Conservation (phyloP, 2,329 filamentous ascomycete genomes). For the Claviceps maximensis region DNA sequence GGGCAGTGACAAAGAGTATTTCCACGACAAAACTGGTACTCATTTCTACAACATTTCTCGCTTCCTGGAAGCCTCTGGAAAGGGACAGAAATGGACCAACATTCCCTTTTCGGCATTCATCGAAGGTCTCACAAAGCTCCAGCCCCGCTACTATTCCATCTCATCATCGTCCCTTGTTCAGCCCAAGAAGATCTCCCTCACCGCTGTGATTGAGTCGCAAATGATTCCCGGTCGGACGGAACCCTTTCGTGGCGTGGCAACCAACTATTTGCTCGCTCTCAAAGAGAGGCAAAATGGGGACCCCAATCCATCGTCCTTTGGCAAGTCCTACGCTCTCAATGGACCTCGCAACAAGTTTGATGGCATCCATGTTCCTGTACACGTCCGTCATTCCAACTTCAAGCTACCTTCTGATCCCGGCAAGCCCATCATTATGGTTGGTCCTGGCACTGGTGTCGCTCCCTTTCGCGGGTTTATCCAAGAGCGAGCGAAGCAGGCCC, state of each 20-base stretch:
- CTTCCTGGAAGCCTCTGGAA: slow-evolving; percentile 59
- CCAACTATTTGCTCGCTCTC: slow-evolving; percentile 88
- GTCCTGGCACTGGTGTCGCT: slow-evolving; percentile 90
- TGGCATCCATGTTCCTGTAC: slow-evolving; percentile 85
- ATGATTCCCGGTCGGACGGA: slow-evolving; percentile 66
- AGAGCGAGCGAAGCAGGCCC: slow-evolving; percentile 74
- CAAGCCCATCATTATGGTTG: slow-evolving; percentile 91
- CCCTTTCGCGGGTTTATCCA: slow-evolving; percentile 94
- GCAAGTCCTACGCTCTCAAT: slow-evolving; percentile 71
- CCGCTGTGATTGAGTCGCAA: slow-evolving; percentile 82
- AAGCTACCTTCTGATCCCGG: slow-evolving; percentile 91
- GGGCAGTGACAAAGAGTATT: slow-evolving; percentile 89
- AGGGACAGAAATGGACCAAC: slow-evolving; percentile 63
- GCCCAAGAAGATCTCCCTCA: slow-evolving; percentile 89
- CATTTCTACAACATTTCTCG: slow-evolving; percentile 85
- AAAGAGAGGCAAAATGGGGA: slow-evolving; percentile 96
- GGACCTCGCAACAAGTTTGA: slow-evolving; percentile 96
- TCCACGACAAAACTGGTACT: slow-evolving; percentile 70
- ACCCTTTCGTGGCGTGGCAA: slow-evolving; percentile 81
- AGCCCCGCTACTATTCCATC: slow-evolving; percentile 98
- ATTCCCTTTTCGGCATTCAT: slow-evolving; percentile 92
- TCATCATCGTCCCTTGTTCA: slow-evolving; percentile 92
- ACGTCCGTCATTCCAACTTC: slow-evolving; percentile 97
- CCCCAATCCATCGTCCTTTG: slow-evolving; percentile 65
- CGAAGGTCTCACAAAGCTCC: slow-evolving; percentile 85